Conservation (phyloP, 306 rosid genomes). For the Lagenaria siceraria region DNA sequence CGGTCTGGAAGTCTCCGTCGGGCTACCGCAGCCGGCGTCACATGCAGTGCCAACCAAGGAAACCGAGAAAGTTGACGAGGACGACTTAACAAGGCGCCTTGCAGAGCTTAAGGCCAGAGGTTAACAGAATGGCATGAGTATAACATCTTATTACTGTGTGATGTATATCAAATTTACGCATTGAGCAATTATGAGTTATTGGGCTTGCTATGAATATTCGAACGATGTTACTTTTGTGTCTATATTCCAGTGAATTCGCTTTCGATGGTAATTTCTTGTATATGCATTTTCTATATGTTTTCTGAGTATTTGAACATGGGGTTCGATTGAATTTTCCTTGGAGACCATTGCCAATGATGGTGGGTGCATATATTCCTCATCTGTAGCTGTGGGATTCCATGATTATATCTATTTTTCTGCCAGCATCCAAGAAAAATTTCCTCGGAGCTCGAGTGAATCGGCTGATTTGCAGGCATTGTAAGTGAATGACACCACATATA, state of each 20-base stretch:
- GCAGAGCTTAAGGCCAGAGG: slow-evolving; percentile 99
- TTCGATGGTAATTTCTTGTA: not conserved
- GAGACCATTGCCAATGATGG: not conserved
- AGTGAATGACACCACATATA: not conserved
- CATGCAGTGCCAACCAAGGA: slow-evolving; percentile 85
- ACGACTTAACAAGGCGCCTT: slow-evolving; percentile 76
- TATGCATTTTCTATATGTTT: not conserved
- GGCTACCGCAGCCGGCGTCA: slow-evolving; percentile 76
- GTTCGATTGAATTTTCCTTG: not conserved
- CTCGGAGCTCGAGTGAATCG: not conserved
- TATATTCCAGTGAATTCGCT: not conserved
- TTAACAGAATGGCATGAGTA: slow-evolving; percentile 6
- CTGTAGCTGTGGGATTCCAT: not conserved
- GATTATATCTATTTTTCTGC: not conserved
- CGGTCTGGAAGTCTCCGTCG: slow-evolving; percentile 92
- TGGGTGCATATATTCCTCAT: not conserved
- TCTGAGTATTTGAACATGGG: not conserved
- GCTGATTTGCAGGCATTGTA: not conserved
- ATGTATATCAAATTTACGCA: slow-evolving; percentile 7
- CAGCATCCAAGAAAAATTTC: not conserved
- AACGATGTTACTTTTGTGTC: not conserved
- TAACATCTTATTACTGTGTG: not conserved
- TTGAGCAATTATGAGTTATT: not conserved
- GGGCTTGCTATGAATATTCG: not conserved
- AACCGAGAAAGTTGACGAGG: slow-evolving; percentile 81